phyloP scores from a whole-genome alignment of 192 early-diverging fungal species.

The Coemansia sp. region DNA sequence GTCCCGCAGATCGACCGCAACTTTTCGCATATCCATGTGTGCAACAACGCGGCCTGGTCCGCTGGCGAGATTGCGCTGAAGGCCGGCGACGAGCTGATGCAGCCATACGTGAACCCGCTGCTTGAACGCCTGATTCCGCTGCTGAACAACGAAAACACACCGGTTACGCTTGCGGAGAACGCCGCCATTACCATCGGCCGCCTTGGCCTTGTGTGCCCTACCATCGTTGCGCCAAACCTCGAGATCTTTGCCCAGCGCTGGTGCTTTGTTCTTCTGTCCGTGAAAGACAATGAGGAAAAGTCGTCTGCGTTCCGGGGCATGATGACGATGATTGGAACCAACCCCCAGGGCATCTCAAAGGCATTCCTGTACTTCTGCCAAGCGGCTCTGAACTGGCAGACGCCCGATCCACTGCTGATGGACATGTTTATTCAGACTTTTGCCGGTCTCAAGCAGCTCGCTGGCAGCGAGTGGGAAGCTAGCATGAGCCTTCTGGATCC shows the following conservation, averaged over 20 bases:
- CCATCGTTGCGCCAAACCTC: constrained; percentile 80
- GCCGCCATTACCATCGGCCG: constrained; percentile 97
- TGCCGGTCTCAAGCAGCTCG: constrained; percentile 51
- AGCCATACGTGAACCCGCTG: constrained; percentile 73
- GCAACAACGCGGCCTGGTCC: constrained; percentile 99
- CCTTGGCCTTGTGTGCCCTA: constrained; percentile 82
- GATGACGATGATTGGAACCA: constrained; percentile 86
- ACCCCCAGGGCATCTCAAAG: constrained; percentile 79
- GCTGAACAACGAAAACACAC: constrained; percentile 64
- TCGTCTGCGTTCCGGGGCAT: constrained; percentile 93
- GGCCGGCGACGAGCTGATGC: constrained; percentile 67
- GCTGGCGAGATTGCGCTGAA: constrained; percentile 95
- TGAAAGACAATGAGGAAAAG: constrained; percentile 96
- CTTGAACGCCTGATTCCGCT: constrained; percentile 83
- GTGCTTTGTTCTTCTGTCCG: constrained; percentile 72
- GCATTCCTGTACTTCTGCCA: constrained; percentile 75
- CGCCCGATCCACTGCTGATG: constrained; percentile 49
- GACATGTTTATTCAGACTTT: constrained; percentile 55
- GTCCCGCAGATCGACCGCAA: constrained; percentile 69
- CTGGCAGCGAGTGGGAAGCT: constrained; percentile 46
- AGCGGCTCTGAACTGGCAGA: constrained; percentile 75
- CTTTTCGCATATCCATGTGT: constrained; percentile 67
- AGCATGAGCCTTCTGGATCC: constrained; percentile 46
- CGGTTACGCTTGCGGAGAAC: constrained; percentile 85
- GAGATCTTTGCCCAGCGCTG: constrained; percentile 79